phyloP scores from a whole-genome alignment of 192 early-diverging fungal species.

The Phycomyces nitens region DNA sequence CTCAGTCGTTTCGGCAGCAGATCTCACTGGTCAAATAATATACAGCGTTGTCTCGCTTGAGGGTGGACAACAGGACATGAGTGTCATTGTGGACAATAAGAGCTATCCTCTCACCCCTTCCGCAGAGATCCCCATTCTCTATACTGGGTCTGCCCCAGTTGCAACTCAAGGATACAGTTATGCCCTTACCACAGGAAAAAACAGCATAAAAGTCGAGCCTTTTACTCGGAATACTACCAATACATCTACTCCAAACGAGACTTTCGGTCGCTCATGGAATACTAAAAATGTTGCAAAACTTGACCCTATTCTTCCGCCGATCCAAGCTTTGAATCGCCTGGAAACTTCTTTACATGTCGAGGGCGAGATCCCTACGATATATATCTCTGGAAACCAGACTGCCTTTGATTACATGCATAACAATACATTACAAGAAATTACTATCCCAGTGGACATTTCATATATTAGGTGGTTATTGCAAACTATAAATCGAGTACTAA shows the following conservation, averaged over 20 bases:
- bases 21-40: too few species aligned
- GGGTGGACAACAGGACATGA: not conserved
- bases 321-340: not conserved
- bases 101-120: not conserved
- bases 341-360: not conserved
- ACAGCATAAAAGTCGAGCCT: not conserved
- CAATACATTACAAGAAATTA: not conserved
- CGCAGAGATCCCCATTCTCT: not conserved
- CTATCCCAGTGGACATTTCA: not conserved
- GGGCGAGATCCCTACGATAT: slow-evolving; percentile 9
- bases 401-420: slow-evolving; percentile 1
- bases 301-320: not conserved
- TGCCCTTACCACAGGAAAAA: slow-evolving; percentile 1
- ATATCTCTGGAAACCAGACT: slow-evolving; percentile 6
- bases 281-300: not conserved
- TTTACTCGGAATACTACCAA: not conserved
- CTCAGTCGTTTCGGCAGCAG: not conserved
- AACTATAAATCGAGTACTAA: too few species aligned
- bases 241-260: slow-evolving; percentile 6
- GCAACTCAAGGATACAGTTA: slow-evolving; percentile 1
- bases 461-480: slow-evolving; percentile 1
- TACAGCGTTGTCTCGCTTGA: slow-evolving; percentile 7
- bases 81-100: slow-evolving; percentile 2
- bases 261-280: not conserved
- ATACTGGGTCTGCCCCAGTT: slow-evolving; percentile 6